These are phyloP conservation scores for Funneliformis mosseae DNA, from an alignment of 192 early-diverging fungal genomes.

Conservation along the genomic window DNA sequence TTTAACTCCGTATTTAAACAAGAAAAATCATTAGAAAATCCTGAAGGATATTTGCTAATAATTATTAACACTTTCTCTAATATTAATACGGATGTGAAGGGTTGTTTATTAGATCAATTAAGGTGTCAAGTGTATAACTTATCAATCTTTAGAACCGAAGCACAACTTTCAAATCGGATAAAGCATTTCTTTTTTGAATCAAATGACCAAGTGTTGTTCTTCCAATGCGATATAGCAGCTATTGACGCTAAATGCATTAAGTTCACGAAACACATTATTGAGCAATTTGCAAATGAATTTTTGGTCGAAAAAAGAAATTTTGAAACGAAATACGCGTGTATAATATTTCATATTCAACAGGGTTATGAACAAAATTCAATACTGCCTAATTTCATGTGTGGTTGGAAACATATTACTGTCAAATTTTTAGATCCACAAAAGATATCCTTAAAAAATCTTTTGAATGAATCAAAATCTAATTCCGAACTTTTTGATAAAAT, in stretches of 20 bases:
- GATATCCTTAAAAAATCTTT: background rate
- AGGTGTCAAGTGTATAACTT: constrained; percentile 7
- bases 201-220: background rate
- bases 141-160: constrained; percentile 16
- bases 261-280: constrained; percentile 18
- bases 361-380: background rate
- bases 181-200: constrained; percentile 22
- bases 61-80: constrained; percentile 30
- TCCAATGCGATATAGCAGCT: constrained; percentile 14
- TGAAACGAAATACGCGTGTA: no score
- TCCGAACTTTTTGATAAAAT: background rate
- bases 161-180: background rate
- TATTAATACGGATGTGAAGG: constrained; percentile 12
- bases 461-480: background rate
- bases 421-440: background rate
- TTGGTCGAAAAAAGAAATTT: background rate
- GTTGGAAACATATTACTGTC: background rate
- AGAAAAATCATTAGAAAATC: background rate
- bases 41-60: background rate
- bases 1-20: background rate
- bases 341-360: background rate
- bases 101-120: background rate
- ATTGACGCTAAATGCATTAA: constrained; percentile 6
- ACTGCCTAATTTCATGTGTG: background rate
- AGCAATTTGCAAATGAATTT: constrained; percentile 8